Base-by-base conservation (phyloP, 352 stramenopile genomes). In the Phytopythium oedochilum region DNA sequence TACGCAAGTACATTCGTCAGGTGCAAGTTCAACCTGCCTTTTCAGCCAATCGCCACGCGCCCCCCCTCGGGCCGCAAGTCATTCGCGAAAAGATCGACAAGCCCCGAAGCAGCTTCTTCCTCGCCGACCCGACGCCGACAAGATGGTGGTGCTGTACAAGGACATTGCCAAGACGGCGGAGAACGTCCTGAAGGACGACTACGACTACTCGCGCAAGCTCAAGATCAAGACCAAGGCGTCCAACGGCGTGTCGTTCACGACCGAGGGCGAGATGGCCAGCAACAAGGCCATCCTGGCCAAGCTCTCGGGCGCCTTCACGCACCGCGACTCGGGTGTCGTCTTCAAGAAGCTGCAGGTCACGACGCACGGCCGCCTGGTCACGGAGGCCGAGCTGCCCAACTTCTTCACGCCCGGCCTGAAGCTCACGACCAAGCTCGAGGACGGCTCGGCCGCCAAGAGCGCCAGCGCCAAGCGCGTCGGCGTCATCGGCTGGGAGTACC, bases 301-400 rank as follows among this genome's bases (percentile, higher is more conserved):
- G 75, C 69, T 92, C 60, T 81, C 74, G 28, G 78, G 78, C 56
- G 64, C 73, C 51, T 94, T 92, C 71, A 79, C 75, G 45, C 81
- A 92, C 68, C 47, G 56, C 46, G 59, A 60, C 45, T 84, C 64
- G 51, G 73, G 78, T 49, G 66, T 92, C 18, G 66, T 89, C 10
- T 87, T 92, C 63, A 92, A 89, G 75, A 94, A 94, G 83, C 75
- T 94, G 50, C 84, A 94, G 71, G 79, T 92, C 48, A 92, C 82
- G 15, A 94, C 82, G 20, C 78, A 91, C 60, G 84, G 84, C 53
- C 78, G 80, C 11, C 57, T 94, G 31, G 57, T 92, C 29, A 78
- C 78, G 12, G 84, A 94, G 61, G 84, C 79, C 17, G 84, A 94
- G 63, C 56, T 92, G 25, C 80, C 82, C n/a, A 78, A 94, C 70